Percentiles rank a stretch among this genome's conserved stretches.
Conservation (phyloP, 345 rosid genomes). For the Syzygium jambos region DNA sequence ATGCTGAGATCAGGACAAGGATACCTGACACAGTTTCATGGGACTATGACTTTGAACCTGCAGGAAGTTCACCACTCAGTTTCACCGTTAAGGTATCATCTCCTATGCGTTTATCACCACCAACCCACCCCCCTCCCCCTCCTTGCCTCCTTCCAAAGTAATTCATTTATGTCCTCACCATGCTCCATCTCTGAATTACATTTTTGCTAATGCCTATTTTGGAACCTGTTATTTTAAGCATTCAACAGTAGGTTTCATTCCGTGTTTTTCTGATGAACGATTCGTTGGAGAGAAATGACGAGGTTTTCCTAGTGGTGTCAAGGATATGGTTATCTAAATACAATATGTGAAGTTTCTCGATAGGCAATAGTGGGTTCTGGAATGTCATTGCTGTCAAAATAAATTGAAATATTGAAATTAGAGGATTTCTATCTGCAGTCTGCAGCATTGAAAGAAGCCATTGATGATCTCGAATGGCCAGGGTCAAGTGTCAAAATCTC, state of each 20-base stretch:
- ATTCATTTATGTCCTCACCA: not conserved
- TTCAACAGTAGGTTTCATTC: not conserved
- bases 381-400: not conserved
- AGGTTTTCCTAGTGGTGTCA: not conserved
- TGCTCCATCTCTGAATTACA: not conserved
- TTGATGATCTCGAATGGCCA: constrained; percentile 96
- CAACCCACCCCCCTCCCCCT: not conserved
- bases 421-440: constrained; percentile 30
- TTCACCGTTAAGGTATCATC: constrained; percentile 63
- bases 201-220: not conserved
- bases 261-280: not conserved
- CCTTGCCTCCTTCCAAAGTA: not conserved
- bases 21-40: constrained; percentile 70
- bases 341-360: not conserved
- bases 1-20: constrained; percentile 83
- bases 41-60: constrained; percentile 87
- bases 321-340: not conserved
- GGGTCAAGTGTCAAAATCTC: constrained; percentile 74
- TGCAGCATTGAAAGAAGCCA: constrained; percentile 85
- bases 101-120: not conserved
- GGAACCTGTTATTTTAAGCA: not conserved
- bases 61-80: constrained; percentile 61
- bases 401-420: not conserved
- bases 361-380: not conserved
- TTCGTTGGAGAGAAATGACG: not conserved